These are phyloP conservation scores for Arabis alpina DNA, from an alignment of 345 rosid genomes.

Conservation along the genomic window DNA sequence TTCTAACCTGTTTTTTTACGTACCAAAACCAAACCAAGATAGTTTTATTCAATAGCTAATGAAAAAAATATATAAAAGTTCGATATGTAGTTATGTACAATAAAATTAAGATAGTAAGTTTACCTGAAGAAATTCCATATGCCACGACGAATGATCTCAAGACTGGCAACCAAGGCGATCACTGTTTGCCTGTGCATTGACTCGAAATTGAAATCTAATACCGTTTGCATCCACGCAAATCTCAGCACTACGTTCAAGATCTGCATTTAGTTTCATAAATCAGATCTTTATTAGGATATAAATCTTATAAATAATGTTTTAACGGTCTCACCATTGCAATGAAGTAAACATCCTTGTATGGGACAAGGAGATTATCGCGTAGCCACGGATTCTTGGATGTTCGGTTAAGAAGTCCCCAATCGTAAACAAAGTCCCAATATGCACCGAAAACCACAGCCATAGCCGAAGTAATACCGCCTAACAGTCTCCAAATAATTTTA, in stretches of 20 bases:
- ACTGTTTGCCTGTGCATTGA: conserved; percentile 56
- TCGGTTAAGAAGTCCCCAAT: conserved; percentile 74
- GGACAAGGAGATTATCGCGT: conserved; percentile 65
- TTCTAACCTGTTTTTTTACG: conserved; percentile 49
- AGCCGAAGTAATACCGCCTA: conserved; percentile 52
- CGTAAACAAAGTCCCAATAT: conserved; percentile 73
- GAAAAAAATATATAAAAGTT: background rate
- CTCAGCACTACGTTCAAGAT: conserved; percentile 64
- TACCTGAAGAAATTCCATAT: conserved; percentile 89
- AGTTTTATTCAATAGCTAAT: background rate
- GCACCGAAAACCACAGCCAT: conserved; percentile 53
- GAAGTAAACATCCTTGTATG: conserved; percentile 57
- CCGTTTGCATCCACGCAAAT: conserved; percentile 75
- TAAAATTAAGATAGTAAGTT: background rate
- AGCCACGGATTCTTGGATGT: conserved; percentile 70
- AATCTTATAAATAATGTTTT: background rate
- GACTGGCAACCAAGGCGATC: conserved; percentile 55
- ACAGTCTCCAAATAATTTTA: conserved; percentile 45
- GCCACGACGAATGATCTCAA: conserved; percentile 82
- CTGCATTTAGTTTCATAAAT: conserved; percentile 42
- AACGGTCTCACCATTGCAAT: conserved; percentile 61
- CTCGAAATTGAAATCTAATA: conserved; percentile 48
- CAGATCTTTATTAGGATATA: too few relatives aligned
- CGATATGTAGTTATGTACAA: background rate
- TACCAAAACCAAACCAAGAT: conserved; percentile 22